Percentiles rank a stretch among this genome's conserved stretches.
Conservation (phyloP, 768 basidiomycete genomes). For the Xerocomus potaroensis region DNA sequence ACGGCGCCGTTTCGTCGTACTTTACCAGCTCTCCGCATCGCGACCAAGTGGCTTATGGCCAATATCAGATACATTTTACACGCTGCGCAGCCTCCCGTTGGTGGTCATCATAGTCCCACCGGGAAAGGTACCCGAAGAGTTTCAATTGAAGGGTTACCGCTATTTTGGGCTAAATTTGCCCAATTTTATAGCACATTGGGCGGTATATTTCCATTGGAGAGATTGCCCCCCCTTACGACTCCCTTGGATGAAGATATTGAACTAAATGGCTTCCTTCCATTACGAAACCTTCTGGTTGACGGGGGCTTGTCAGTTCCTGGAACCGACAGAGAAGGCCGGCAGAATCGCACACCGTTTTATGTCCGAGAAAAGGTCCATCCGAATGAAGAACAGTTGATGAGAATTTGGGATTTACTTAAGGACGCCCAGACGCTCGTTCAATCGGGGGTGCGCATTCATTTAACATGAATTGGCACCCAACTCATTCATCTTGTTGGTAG, state of each 20-base stretch:
- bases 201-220: constrained; percentile 61
- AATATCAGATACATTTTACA: constrained; percentile 67
- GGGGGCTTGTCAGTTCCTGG: constrained; percentile 12
- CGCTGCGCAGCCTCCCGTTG: constrained; percentile 33
- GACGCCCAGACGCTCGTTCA: constrained; percentile 63
- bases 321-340: constrained; percentile 21
- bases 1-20: constrained; percentile 82
- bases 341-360: constrained; percentile 25
- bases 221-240: constrained; percentile 51
- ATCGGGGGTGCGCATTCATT: constrained; percentile 46
- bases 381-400: constrained; percentile 94
- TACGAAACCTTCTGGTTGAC: constrained; percentile 56
- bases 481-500: constrained; percentile 19
- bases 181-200: constrained; percentile 60
- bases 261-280: constrained; percentile 80
- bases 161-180: constrained; percentile 73
- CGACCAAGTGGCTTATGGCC: constrained; percentile 82
- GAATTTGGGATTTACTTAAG: constrained; percentile 77
- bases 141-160: constrained; percentile 34
- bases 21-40: constrained; percentile 81
- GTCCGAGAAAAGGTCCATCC: constrained; percentile 62
- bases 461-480: constrained; percentile 4
- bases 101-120: constrained; percentile 3
- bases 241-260: constrained; percentile 90
- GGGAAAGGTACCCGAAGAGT: constrained; percentile 16